Percentiles rank a stretch among this genome's conserved stretches.
These are phyloP conservation scores for Cunninghamia lanceolata DNA, from an alignment of 75 land plant genomes.

Conservation along the genomic window DNA sequence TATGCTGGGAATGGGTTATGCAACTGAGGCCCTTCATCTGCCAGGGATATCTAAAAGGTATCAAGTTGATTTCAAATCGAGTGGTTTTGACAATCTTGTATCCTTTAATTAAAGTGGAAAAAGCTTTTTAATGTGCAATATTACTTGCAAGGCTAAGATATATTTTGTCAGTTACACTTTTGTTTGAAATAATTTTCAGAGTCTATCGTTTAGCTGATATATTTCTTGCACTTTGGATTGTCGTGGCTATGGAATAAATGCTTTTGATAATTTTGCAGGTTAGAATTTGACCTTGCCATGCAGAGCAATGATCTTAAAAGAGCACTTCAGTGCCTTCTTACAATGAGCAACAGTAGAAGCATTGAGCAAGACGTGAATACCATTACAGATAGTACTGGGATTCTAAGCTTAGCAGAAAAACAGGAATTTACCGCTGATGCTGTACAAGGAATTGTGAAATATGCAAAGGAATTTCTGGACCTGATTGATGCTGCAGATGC, in stretches of 20 bases:
- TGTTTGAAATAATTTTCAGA: background rate
- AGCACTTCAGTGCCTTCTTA: constrained; percentile 89
- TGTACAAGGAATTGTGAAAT: constrained; percentile 94
- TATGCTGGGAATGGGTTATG: constrained; percentile 99
- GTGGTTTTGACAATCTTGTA: background rate
- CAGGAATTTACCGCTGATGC: constrained; percentile 74
- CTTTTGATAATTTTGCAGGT: constrained; percentile 31
- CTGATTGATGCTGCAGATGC: constrained; percentile 99
- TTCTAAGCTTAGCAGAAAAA: constrained; percentile 63
- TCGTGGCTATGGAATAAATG: background rate
- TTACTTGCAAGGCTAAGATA: background rate
- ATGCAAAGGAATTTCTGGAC: constrained; percentile 87
- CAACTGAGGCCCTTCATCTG: constrained; percentile 96
- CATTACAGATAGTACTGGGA: constrained; percentile 54
- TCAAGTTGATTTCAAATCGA: background rate
- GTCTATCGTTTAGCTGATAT: background rate
- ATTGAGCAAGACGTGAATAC: constrained; percentile 70
- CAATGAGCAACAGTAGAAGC: constrained; percentile 91
- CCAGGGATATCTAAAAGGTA: constrained; percentile 99
- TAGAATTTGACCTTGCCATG: constrained; percentile 97
- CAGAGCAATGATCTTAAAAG: constrained; percentile 96
- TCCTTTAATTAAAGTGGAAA: background rate
- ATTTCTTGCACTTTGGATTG: background rate
- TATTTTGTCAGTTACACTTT: background rate
- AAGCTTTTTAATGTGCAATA: background rate